Conservation (phyloP, 805 yeast species). For the Saturnispora galanensis region DNA sequence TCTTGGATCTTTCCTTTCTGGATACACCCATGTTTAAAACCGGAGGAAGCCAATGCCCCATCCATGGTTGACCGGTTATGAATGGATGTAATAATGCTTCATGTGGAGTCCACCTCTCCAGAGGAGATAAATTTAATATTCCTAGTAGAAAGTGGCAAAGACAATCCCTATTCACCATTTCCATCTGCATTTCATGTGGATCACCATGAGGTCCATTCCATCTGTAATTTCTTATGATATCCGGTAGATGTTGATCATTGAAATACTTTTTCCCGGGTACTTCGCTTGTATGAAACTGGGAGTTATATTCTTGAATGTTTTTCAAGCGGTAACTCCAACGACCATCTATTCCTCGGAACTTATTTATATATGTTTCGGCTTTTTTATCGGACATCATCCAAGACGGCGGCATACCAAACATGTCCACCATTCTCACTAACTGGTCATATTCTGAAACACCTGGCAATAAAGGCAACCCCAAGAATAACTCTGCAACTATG, state of each 20-base stretch:
- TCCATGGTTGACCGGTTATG: slow-evolving; percentile 51
- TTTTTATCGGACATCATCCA: slow-evolving; percentile 97
- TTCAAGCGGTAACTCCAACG: slow-evolving; percentile 32
- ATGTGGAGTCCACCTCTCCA: slow-evolving; percentile 94
- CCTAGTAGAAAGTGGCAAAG: slow-evolving; percentile 73
- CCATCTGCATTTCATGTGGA: slow-evolving; percentile 48
- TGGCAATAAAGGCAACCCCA: slow-evolving; percentile 70
- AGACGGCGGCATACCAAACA: slow-evolving; percentile 79
- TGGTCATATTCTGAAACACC: slow-evolving; percentile 94
- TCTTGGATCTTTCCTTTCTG: slow-evolving; percentile 18
- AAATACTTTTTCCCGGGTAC: slow-evolving; percentile 82
- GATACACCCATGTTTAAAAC: slow-evolving; percentile 6
- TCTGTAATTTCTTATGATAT: slow-evolving; percentile 69
- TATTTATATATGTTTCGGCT: slow-evolving; percentile 51
- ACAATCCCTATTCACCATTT: slow-evolving; percentile 59
- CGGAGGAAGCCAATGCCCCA: slow-evolving; percentile 47
- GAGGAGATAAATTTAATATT: slow-evolving; percentile 73
- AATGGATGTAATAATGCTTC: slow-evolving; percentile 92
- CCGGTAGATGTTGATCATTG: slow-evolving; percentile 50
- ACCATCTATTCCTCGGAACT: slow-evolving; percentile 9
- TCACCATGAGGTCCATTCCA: slow-evolving; percentile 52
- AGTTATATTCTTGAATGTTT: slow-evolving; percentile 37
- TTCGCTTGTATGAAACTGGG: slow-evolving; percentile 49
- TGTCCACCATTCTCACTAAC: slow-evolving; percentile 67
- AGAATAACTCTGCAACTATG: slow-evolving; percentile 86